Evolutionary conservation across 2,329 filamentous ascomycete genomes (phyloP).

Genomic region (Alternaria ethzedia): DNA sequence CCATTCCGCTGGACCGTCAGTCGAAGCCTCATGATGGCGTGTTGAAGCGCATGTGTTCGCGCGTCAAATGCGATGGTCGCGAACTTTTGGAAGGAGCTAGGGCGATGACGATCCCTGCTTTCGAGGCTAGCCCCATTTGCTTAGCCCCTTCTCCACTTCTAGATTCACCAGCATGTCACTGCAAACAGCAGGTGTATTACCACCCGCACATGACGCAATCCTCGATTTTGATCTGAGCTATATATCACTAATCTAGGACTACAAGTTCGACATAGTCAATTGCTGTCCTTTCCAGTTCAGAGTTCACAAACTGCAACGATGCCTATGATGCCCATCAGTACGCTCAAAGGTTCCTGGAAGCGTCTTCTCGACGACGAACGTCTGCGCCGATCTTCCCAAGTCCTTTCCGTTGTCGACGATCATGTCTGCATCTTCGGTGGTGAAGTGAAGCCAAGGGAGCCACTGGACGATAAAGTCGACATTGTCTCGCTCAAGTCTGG

Average conservation of each 20-base stretch:
- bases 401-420: slow-evolving; percentile 65
- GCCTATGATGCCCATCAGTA: slow-evolving; percentile 34
- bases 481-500: slow-evolving; percentile 59
- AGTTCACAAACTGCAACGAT: slow-evolving; percentile 15
- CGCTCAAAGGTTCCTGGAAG: slow-evolving; percentile 46
- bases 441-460: slow-evolving; percentile 69
- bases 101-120: slow-evolving; percentile 6
- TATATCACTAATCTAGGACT: not conserved
- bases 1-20: slow-evolving; percentile 46
- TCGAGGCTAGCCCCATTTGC: not conserved
- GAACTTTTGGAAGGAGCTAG: slow-evolving; percentile 11
- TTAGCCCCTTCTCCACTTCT: not conserved
- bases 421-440: slow-evolving; percentile 79
- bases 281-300: not conserved
- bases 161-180: not conserved
- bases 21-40: slow-evolving; percentile 44
- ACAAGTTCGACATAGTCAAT: not conserved
- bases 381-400: slow-evolving; percentile 77
- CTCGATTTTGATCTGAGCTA: not conserved
- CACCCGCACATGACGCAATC: slow-evolving; percentile 4
- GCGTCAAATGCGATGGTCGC: not conserved
- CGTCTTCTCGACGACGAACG: slow-evolving; percentile 42
- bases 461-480: slow-evolving; percentile 76
- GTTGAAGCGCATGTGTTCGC: slow-evolving; percentile 9
- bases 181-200: slow-evolving; percentile 2